A percentile compares a stretch with the other conserved stretches of the same genome.
Evolutionary conservation across 805 yeast genomes (phyloP).

Genomic region (Saccharomyces kudriavzevii): DNA sequence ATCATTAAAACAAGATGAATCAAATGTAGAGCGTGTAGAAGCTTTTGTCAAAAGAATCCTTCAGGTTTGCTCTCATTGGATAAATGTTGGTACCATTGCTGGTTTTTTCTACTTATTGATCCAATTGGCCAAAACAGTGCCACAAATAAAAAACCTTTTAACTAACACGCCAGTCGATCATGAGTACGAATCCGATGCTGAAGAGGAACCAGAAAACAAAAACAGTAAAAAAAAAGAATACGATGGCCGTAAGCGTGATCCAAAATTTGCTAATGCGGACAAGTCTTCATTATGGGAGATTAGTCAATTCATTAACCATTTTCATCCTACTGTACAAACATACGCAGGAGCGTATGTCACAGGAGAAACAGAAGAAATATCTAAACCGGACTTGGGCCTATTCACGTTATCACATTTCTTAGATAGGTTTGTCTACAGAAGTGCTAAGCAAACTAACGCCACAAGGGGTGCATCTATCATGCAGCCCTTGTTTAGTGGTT

Average conservation of each 20-base stretch:
- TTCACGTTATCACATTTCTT: conserved; percentile 84
- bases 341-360: conserved; percentile 63
- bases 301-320: conserved; percentile 63
- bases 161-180: conserved; percentile 46
- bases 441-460: conserved; percentile 68
- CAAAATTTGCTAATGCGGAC: conserved; percentile 81
- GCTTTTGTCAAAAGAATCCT: conserved; percentile 88
- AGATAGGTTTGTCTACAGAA: conserved; percentile 91
- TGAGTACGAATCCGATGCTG: conserved; percentile 41
- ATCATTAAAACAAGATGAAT: conserved; percentile 64
- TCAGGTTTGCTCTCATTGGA: conserved; percentile 80
- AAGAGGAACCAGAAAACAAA: conserved; percentile 30
- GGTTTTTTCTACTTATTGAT: conserved; percentile 72
- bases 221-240: conserved; percentile 33
- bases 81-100: conserved; percentile 77
- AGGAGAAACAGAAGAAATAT: conserved; percentile 34
- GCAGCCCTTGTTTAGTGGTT: conserved; percentile 90
- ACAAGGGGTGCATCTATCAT: conserved; percentile 87
- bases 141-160: conserved; percentile 59
- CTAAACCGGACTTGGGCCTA: conserved; percentile 84
- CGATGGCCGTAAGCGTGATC: conserved; percentile 87
- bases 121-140: conserved; percentile 56
- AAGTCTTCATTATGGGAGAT: conserved; percentile 83
- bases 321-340: conserved; percentile 83
- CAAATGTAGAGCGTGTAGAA: conserved; percentile 52